Percentiles rank a stretch among this genome's conserved stretches.
Evolutionary conservation across 225 moss, liverwort and hornwort genomes (phyloP).

Genomic region (Sphagnum tenellum): DNA sequence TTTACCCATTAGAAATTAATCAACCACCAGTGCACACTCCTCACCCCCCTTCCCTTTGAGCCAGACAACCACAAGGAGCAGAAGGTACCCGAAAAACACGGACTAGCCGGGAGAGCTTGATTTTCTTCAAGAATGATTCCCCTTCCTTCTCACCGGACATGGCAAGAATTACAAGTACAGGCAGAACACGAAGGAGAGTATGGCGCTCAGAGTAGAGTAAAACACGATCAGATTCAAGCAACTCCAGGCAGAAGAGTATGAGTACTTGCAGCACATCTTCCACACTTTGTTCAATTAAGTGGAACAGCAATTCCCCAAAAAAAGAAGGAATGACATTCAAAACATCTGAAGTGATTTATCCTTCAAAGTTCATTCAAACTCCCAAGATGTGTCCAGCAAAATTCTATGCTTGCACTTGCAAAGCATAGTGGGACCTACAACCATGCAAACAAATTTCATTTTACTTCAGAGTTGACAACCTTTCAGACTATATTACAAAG

Average conservation of each 20-base stretch:
- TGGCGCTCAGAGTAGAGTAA: slow-evolving; percentile 77
- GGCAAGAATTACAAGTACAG: slow-evolving; percentile 68
- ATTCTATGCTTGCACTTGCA: not conserved
- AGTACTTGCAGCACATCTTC: slow-evolving; percentile 90
- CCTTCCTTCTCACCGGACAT: slow-evolving; percentile 87
- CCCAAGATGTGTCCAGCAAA: not conserved
- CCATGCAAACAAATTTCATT: not conserved
- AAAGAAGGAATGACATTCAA: too few species aligned
- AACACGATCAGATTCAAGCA: slow-evolving; percentile 79
- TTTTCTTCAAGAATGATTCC: slow-evolving; percentile 79
- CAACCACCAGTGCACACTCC: too few species aligned
- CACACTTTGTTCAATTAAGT: slow-evolving; percentile 21
- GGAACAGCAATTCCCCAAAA: too few species aligned
- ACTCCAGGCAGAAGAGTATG: slow-evolving; percentile 81
- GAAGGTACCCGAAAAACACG: slow-evolving; percentile 57
- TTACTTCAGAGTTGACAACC: too few species aligned
- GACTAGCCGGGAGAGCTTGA: slow-evolving; percentile 73
- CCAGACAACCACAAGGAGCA: too few species aligned
- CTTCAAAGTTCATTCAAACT: too few species aligned
- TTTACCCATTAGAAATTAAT: too few species aligned
- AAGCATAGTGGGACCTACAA: not conserved
- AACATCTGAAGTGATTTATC: too few species aligned
- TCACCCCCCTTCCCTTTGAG: too few species aligned
- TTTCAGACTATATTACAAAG: too few species aligned
- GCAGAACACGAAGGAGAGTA: slow-evolving; percentile 73